A percentile compares a stretch with the other conserved stretches of the same genome.
phyloP scores from a whole-genome alignment of 2,329 filamentous ascomycete genomes.

The Nemania abortiva region DNA sequence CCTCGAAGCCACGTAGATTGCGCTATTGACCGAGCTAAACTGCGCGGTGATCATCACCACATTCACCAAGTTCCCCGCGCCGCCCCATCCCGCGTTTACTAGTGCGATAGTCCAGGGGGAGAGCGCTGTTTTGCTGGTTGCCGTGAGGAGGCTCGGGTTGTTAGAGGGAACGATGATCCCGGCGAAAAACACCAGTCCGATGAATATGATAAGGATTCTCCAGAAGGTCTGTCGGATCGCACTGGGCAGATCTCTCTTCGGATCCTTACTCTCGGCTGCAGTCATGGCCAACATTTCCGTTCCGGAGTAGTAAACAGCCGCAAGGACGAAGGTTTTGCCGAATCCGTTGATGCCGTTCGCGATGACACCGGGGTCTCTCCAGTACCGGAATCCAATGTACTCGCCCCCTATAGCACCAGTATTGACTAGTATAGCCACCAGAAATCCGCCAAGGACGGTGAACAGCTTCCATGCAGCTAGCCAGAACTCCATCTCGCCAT shows the following conservation, averaged over 20 bases:
- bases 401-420: constrained; percentile 53
- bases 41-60: constrained; percentile 54
- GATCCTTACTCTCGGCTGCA: constrained; percentile 51
- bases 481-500: constrained; percentile 52
- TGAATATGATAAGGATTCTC: constrained; percentile 51
- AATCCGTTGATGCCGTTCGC: constrained; percentile 54
- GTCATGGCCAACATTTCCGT: constrained; percentile 55
- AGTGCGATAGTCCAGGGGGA: constrained; percentile 52
- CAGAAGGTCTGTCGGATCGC: constrained; percentile 51
- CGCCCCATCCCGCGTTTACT: constrained; percentile 47
- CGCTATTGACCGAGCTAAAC: constrained; percentile 52
- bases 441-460: constrained; percentile 50
- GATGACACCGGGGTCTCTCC: constrained; percentile 52
- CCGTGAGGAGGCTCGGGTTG: constrained; percentile 52
- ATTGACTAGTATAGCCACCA: constrained; percentile 53
- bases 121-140: constrained; percentile 47
- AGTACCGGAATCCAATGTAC: constrained; percentile 53
- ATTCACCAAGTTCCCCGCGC: constrained; percentile 50
- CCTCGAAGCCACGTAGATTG: constrained; percentile 50
- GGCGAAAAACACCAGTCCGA: constrained; percentile 51
- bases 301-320: constrained; percentile 54
- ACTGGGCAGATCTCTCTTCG: constrained; percentile 48
- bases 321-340: constrained; percentile 53
- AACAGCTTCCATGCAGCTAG: constrained; percentile 53
- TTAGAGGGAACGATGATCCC: constrained; percentile 53